phyloP scores from a whole-genome alignment of 192 early-diverging fungal genomes.

The Coemansia pectinata region DNA sequence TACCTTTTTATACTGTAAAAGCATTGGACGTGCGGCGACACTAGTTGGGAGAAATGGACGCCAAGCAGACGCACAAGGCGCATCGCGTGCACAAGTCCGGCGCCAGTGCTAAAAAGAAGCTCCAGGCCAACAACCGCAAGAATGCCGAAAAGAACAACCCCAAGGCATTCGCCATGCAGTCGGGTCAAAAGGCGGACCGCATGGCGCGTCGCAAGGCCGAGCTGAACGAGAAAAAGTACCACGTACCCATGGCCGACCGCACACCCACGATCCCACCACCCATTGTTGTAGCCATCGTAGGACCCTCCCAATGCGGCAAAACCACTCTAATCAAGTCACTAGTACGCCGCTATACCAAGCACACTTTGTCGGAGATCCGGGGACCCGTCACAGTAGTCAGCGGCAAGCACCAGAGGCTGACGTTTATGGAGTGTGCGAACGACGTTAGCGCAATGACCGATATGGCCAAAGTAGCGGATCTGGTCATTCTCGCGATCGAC shows the following conservation, averaged over 20 bases:
- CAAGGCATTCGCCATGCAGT: conserved; percentile 75
- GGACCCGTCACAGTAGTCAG: conserved; percentile 98
- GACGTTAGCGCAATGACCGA: conserved; percentile 99
- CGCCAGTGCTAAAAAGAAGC: conserved; percentile 82
- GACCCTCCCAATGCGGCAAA: conserved; percentile 92
- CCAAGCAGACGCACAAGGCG: conserved; percentile 72
- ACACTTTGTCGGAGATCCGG: conserved; percentile 85
- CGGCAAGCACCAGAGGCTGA: conserved; percentile 92
- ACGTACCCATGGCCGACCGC: conserved; percentile 94
- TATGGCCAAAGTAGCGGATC: conserved; percentile 93
- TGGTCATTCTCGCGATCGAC: conserved; percentile 93
- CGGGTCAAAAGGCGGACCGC: conserved; percentile 72
- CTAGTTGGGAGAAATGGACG: conserved; percentile 52
- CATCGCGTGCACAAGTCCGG: conserved; percentile 82
- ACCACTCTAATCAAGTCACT: conserved; percentile 96
- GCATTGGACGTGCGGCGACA: background rate
- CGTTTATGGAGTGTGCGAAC: conserved; percentile 96
- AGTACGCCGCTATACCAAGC: conserved; percentile 93
- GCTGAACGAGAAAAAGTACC: conserved; percentile 84
- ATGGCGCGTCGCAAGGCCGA: conserved; percentile 82
- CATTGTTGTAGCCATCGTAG: conserved; percentile 92
- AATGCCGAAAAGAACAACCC: conserved; percentile 59
- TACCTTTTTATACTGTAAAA: background rate
- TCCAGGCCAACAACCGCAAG: conserved; percentile 72
- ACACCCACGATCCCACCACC: conserved; percentile 90